Percentiles rank a stretch among this genome's conserved stretches.
phyloP scores from a whole-genome alignment of 2,329 filamentous ascomycete genomes.

The Bipolaris oryzae region DNA sequence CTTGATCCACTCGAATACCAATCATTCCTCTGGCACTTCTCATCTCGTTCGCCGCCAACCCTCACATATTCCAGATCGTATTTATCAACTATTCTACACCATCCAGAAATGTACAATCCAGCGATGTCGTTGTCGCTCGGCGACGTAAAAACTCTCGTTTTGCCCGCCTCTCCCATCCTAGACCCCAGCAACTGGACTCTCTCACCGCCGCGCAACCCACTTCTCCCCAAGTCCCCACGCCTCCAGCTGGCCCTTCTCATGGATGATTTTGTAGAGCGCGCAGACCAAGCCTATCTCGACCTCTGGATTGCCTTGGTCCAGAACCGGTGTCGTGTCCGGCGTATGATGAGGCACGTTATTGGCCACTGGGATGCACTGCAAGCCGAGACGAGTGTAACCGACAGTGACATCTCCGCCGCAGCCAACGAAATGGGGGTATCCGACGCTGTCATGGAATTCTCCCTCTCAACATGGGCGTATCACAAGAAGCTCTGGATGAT shows the following conservation, averaged over 20 bases:
- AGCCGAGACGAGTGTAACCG: slow-evolving; percentile 64
- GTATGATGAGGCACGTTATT: slow-evolving; percentile 84
- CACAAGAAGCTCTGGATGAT: slow-evolving; percentile 89
- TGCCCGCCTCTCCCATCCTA: slow-evolving; percentile 73
- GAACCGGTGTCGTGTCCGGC: slow-evolving; percentile 86
- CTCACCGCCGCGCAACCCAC: slow-evolving; percentile 57
- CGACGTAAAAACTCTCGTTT: slow-evolving; percentile 77
- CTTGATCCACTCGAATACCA: slow-evolving; percentile 45
- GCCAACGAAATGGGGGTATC: slow-evolving; percentile 41
- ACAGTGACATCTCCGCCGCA: slow-evolving; percentile 51
- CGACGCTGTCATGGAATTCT: slow-evolving; percentile 66
- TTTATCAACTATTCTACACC: slow-evolving; percentile 76
- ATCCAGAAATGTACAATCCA: slow-evolving; percentile 67
- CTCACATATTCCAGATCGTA: slow-evolving; percentile 82
- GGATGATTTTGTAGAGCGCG: slow-evolving; percentile 67
- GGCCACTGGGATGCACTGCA: slow-evolving; percentile 85
- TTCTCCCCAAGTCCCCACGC: slow-evolving; percentile 70
- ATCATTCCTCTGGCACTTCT: slow-evolving; percentile 76
- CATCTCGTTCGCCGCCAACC: slow-evolving; percentile 80
- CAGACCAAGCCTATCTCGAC: slow-evolving; percentile 75
- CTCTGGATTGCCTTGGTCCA: slow-evolving; percentile 84
- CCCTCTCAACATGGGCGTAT: slow-evolving; percentile 87
- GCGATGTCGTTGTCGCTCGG: slow-evolving; percentile 78
- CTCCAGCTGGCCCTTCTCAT: slow-evolving; percentile 71
- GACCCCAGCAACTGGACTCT: slow-evolving; percentile 77